Evolutionary conservation across 2,329 filamentous ascomycete species (phyloP), one percentile per base, ranked within the genome.

Genomic region (Pseudocercospora pini-densiflorae): DNA sequence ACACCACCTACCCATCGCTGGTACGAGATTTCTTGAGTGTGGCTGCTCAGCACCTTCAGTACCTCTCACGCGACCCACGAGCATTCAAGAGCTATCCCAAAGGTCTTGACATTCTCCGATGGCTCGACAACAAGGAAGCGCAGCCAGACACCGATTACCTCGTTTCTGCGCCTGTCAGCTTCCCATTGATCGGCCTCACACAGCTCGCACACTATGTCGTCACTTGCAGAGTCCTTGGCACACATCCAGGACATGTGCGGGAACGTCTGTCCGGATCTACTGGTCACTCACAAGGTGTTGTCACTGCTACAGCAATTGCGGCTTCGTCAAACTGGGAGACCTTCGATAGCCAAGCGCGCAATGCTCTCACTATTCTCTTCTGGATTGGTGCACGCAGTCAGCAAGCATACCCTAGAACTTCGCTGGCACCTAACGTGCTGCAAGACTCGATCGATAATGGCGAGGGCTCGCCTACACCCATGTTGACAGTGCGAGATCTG

Each of bases 311-410:
- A 31, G 92, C 92, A 24, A 97, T 95, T 66, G 92, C 96, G 1
- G 92, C 94, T 5, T 92, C 94, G 3, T 91, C 92, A 72, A 93
- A 91, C 29, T 99, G 95, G 95, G 93, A 97, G 69, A 92, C 92
- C 0, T 99, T 95, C 79, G 88, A 91, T 71, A 89, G 92, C 75
- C 88, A 92, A 63, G 88, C 93, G 63, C 90, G 86, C 74, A 89
- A 92, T 72, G 92, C 94, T 2, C 84, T 99, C 70, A 95, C 92
- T 31, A 92, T 97, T 76, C 90, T 99, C 31, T 99, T 99, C 86
- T 99, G 95, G 95, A 97, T 99, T 72, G 95, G 96, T 78, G 90
- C 94, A 68, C 91, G 95, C 76, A 97, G 94, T 80, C 95, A 99
- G 80, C 95, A 99, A 81, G 94, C 94, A 1, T 99, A 97, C 81